Conservation (phyloP, 805 yeast genomes). For the Saturnispora dispora region DNA sequence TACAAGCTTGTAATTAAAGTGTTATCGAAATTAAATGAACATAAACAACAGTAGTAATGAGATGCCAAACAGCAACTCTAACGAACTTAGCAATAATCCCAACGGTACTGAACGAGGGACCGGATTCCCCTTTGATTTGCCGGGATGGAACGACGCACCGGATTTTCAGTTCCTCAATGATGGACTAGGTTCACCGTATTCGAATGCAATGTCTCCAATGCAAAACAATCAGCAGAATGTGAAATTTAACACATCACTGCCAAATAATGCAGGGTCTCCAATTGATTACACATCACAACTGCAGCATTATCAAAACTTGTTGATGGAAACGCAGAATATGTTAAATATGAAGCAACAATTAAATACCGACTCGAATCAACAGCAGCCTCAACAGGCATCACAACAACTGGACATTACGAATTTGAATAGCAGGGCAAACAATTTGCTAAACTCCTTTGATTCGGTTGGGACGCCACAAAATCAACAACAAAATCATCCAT, state of each 20-base stretch:
- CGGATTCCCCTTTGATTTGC: constrained; percentile 18
- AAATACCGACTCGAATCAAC: not conserved
- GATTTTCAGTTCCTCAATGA: constrained; percentile 22
- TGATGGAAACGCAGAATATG: constrained; percentile 24
- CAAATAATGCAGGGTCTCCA: constrained; percentile 19
- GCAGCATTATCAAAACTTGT: constrained; percentile 27
- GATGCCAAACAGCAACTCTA: not conserved
- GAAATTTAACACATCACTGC: not conserved
- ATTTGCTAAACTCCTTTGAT: not conserved
- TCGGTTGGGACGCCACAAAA: not conserved
- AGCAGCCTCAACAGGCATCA: not conserved
- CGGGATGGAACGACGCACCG: constrained; percentile 24
- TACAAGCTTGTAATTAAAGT: not conserved
- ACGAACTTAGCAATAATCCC: not conserved
- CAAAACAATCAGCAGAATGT: constrained; percentile 11
- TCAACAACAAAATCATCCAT: not conserved
- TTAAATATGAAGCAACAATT: constrained; percentile 14
- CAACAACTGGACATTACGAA: not conserved
- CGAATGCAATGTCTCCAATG: constrained; percentile 22
- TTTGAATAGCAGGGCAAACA: not conserved
- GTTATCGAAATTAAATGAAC: not conserved
- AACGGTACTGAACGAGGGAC: not conserved
- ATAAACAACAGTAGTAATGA: not conserved
- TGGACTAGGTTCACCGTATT: constrained; percentile 9
- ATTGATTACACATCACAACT: constrained; percentile 25